phyloP scores from a whole-genome alignment of 129 eudicot species.

The Arctium lappa region DNA sequence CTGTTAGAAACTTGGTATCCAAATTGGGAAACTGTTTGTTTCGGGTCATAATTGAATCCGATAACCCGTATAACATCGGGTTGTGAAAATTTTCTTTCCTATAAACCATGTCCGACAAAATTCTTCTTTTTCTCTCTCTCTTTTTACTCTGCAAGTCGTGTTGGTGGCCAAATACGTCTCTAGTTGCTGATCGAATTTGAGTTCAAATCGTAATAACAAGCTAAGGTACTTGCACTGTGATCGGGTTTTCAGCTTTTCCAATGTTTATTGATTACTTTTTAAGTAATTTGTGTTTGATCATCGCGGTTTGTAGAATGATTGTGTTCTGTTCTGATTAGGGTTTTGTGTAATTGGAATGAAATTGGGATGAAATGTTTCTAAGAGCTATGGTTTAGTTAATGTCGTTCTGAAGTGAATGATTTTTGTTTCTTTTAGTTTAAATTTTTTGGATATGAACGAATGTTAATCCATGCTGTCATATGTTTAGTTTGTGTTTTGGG shows the following conservation, averaged over 20 bases:
- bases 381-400: background rate
- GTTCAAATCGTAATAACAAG: background rate
- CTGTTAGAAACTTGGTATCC: background rate
- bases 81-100: background rate
- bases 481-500: background rate
- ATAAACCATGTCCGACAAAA: conserved; percentile 4
- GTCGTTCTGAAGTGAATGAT: background rate
- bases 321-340: background rate
- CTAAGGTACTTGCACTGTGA: conserved; percentile 3
- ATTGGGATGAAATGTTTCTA: background rate
- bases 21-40: conserved; percentile 8
- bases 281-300: background rate
- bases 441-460: background rate
- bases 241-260: background rate
- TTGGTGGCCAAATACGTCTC: background rate
- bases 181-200: background rate
- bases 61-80: background rate
- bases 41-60: conserved; percentile 2
- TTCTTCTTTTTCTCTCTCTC: background rate
- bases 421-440: conserved; percentile 1
- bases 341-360: background rate
- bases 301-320: background rate
- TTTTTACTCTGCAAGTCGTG: conserved; percentile 1
- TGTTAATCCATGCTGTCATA: background rate
- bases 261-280: background rate